Evolutionary conservation across 2,329 filamentous ascomycete genomes (phyloP), one percentile per base, ranked within the genome.

Genomic region (Hypocrella siamensis): DNA sequence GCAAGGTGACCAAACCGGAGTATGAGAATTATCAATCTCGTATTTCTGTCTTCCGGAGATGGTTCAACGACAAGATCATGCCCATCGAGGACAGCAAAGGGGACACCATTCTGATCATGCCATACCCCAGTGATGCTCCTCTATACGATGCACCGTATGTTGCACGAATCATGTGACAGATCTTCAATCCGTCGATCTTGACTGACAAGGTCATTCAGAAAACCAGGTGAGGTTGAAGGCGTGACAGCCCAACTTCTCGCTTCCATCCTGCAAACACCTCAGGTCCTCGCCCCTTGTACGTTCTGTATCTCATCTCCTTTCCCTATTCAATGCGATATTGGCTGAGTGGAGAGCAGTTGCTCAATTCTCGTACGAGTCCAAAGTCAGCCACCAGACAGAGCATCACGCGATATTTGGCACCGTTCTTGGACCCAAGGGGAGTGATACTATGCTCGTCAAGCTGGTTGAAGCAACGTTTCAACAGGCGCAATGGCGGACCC

Each of bases 251-350:
- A 46, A 12, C 32, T 48, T 7, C 43, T 56, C 18, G 42, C 48
- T 14, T 35, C 45, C 2, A 31, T 53, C 6, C 41, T 58, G 17
- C 45, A 44, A 17, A 34, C 40, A 19, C 52, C 53, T 2, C 40
- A 54, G 18, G 38, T 58, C 5, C 38, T 48, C 6, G 41, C 52
- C 11, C 54, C 54, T 19, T 52, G 54, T 56, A 44, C 45, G 54
- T 46, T 19, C 21, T n/a, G n/a, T 10, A 6, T 5, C 8, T 5
- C 21, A 7, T 22, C 21, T 16, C 15, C 25, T n/a, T 22, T n/a
- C 26, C 9, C 4, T 19, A 19, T 19, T 12, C 29, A 6, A 9
- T 4, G n/a, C 4, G 19, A 7, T 19, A 9, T 17, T 11, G 15
- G 18, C 14, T 12, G 12, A 4, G 19, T 26, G 25, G 4, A 25